Percentiles rank a stretch among this genome's conserved stretches.
Evolutionary conservation across 495 filamentous ascomycete genomes (phyloP).

Genomic region (Penicillium lividum): DNA sequence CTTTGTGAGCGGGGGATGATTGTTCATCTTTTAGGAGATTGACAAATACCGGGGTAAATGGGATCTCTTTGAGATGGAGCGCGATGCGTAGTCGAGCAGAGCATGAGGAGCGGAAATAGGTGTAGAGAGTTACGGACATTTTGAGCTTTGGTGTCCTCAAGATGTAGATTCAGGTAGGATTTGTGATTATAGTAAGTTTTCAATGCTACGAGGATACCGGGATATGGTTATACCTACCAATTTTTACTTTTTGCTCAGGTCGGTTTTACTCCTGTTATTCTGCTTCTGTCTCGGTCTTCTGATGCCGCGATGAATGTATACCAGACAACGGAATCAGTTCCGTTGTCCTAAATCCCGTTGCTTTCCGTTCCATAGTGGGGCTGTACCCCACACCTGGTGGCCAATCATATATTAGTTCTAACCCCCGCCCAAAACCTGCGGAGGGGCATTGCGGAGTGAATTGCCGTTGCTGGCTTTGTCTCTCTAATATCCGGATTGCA

Average conservation of each 20-base stretch:
- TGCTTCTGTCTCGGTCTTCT: conserved; percentile 1
- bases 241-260: background rate
- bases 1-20: conserved; percentile 28
- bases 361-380: conserved; percentile 1
- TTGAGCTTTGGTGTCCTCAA: background rate
- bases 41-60: conserved; percentile 42
- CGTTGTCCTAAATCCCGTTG: conserved; percentile 2
- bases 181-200: too few species aligned
- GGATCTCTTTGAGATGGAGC: conserved; percentile 46
- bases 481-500: too few species aligned
- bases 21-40: conserved; percentile 51
- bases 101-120: conserved; percentile 58
- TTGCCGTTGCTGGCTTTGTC: background rate
- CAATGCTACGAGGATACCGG: background rate
- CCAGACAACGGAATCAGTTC: conserved; percentile 1
- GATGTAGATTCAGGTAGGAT: too few species aligned
- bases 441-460: background rate
- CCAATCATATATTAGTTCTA: background rate
- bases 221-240: too few species aligned
- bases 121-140: conserved; percentile 47
- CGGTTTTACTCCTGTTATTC: background rate
- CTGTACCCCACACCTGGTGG: background rate
- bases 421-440: background rate
- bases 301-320: background rate
- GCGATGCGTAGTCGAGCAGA: conserved; percentile 56